These are phyloP conservation scores for Eugenia klotzschiana DNA, from an alignment of 441 rosid species.

Conservation along the genomic window DNA sequence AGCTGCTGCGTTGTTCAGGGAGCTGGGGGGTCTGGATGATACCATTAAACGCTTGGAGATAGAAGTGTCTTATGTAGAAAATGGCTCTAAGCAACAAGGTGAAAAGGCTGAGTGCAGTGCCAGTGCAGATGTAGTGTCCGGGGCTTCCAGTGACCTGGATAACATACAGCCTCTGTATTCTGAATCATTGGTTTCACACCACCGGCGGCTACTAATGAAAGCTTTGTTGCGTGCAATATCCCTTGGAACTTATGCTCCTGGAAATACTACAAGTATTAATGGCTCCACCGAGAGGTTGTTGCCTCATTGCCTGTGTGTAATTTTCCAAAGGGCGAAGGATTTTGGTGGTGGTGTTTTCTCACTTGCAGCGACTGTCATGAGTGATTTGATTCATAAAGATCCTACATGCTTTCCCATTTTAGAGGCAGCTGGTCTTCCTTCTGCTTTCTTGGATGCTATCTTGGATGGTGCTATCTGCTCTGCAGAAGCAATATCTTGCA, in stretches of 20 bases:
- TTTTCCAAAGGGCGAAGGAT: constrained; percentile 80
- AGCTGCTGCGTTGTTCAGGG: constrained; percentile 88
- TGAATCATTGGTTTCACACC: constrained; percentile 75
- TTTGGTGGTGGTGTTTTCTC: constrained; percentile 97
- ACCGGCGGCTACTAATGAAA: constrained; percentile 66
- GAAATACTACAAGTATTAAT: constrained; percentile 65
- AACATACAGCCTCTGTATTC: constrained; percentile 57
- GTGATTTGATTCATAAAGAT: constrained; percentile 95
- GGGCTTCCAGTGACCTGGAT: constrained; percentile 43
- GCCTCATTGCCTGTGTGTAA: constrained; percentile 76
- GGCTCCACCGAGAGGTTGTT: constrained; percentile 84
- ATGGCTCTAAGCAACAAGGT: constrained; percentile 35
- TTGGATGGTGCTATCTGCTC: constrained; percentile 85
- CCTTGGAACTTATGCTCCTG: constrained; percentile 93
- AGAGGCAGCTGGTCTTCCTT: constrained; percentile 86
- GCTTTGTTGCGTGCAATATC: constrained; percentile 87
- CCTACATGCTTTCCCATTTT: constrained; percentile 85
- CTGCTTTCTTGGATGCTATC: constrained; percentile 88
- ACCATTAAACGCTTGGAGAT: constrained; percentile 69
- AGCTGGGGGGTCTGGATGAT: constrained; percentile 95
- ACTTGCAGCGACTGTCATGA: constrained; percentile 91
- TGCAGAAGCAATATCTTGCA: constrained; percentile 89
- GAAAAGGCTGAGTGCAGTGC: constrained; percentile 37
- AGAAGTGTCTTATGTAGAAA: constrained; percentile 67
- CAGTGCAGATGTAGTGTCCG: constrained; percentile 20